These are phyloP conservation scores for Microsporum ferrugineum DNA, from an alignment of 2,329 filamentous ascomycete genomes.

Conservation along the genomic window DNA sequence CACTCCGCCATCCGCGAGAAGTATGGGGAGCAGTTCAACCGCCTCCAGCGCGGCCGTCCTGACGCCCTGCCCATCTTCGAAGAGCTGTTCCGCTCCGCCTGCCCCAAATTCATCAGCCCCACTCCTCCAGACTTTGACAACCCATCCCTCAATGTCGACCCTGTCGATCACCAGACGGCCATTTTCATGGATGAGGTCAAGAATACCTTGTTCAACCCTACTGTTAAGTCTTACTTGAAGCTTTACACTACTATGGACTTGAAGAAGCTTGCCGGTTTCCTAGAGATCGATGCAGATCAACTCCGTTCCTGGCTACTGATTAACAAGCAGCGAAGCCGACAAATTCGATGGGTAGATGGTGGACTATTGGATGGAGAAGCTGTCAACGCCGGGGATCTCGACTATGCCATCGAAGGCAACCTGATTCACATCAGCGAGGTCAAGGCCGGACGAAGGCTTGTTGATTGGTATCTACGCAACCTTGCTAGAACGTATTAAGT, in stretches of 20 bases:
- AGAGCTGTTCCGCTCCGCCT: slow-evolving; percentile 94
- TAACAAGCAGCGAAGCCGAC: slow-evolving; percentile 97
- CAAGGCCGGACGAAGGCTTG: slow-evolving; percentile 91
- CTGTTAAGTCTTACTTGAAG: slow-evolving; percentile 95
- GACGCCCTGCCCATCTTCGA: slow-evolving; percentile 94
- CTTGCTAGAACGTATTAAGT: slow-evolving; percentile 80
- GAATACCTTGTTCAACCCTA: slow-evolving; percentile 97
- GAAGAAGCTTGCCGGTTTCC: slow-evolving; percentile 93
- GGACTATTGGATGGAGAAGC: slow-evolving; percentile 84
- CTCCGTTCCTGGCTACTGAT: slow-evolving; percentile 86
- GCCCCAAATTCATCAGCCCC: slow-evolving; percentile 98
- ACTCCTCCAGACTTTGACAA: slow-evolving; percentile 96
- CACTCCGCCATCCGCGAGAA: slow-evolving; percentile 96
- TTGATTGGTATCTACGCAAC: slow-evolving; percentile 99
- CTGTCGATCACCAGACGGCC: slow-evolving; percentile 88
- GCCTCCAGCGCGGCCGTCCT: slow-evolving; percentile 89
- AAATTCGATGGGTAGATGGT: slow-evolving; percentile 86
- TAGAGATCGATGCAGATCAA: slow-evolving; percentile 94
- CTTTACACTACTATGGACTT: slow-evolving; percentile 99
- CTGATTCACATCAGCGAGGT: slow-evolving; percentile 98
- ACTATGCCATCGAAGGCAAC: slow-evolving; percentile 94
- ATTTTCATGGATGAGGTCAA: slow-evolving; percentile 99
- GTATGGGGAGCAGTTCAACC: slow-evolving; percentile 95
- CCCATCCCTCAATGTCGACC: slow-evolving; percentile 89
- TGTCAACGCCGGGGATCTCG: slow-evolving; percentile 85